Percentiles rank a stretch among this genome's conserved stretches.
Conservation (phyloP, 768 basidiomycete genomes). For the Leccinum truebloodii region DNA sequence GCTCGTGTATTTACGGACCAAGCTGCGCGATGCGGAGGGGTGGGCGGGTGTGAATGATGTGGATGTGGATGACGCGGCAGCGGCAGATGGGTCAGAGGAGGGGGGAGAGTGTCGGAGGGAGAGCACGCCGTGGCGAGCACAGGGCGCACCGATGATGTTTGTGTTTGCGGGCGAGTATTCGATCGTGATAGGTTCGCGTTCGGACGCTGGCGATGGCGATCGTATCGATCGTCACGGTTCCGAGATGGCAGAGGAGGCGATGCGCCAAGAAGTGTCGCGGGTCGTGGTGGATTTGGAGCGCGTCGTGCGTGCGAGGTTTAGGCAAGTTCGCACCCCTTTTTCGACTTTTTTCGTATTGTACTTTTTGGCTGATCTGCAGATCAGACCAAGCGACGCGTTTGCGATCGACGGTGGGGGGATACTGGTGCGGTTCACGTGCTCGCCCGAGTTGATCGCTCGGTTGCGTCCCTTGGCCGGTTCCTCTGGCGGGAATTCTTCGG, state of each 20-base stretch:
- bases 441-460: slow-evolving; percentile 23
- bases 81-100: background rate
- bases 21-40: slow-evolving; percentile 5
- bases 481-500: too few relatives aligned
- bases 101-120: background rate
- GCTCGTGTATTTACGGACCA: slow-evolving; percentile 23
- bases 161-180: slow-evolving; percentile 31
- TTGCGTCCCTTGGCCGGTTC: slow-evolving; percentile 11
- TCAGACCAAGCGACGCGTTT: slow-evolving; percentile 22
- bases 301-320: slow-evolving; percentile 16
- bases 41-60: background rate
- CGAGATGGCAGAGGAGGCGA: background rate
- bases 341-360: too few relatives aligned
- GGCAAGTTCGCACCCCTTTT: slow-evolving; percentile 15
- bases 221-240: background rate
- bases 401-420: slow-evolving; percentile 24
- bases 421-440: slow-evolving; percentile 26
- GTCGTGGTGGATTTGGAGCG: slow-evolving; percentile 18
- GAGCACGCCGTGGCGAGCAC: background rate
- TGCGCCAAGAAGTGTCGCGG: slow-evolving; percentile 22
- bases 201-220: background rate
- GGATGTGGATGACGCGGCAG: background rate
- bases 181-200: slow-evolving; percentile 11
- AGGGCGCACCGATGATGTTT: slow-evolving; percentile 14
- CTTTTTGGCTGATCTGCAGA: background rate